Conservation (phyloP, 176 grass and related monocot genomes). For the Echinochloa phyllopogon region DNA sequence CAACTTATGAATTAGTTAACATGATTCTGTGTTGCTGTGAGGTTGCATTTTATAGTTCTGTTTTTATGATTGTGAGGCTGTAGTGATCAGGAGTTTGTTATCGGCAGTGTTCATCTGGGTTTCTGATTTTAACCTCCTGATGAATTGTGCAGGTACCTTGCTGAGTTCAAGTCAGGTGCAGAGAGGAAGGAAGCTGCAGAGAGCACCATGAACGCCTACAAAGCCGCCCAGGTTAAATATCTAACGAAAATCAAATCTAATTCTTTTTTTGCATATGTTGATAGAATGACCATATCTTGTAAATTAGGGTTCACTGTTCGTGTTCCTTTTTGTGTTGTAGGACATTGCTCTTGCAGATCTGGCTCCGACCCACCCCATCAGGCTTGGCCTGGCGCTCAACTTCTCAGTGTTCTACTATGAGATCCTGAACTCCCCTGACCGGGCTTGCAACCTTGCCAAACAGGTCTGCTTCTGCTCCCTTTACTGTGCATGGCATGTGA, state of each 20-base stretch:
- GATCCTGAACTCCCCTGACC: constrained; percentile 86
- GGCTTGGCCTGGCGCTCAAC: constrained; percentile 91
- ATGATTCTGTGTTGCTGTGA: background rate
- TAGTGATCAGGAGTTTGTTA: background rate
- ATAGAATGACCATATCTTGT: background rate
- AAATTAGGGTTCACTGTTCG: background rate
- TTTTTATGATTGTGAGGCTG: background rate
- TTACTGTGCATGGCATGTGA: background rate
- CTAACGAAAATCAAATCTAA: background rate
- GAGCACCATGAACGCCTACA: constrained; percentile 85
- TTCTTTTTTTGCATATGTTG: background rate
- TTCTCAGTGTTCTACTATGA: constrained; percentile 95
- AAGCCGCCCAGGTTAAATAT: constrained; percentile 75
- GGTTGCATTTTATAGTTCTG: background rate
- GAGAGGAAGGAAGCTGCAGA: constrained; percentile 87
- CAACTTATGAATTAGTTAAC: background rate
- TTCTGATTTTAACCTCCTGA: constrained; percentile 16
- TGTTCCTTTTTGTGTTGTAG: constrained; percentile 36
- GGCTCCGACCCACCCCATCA: constrained; percentile 84
- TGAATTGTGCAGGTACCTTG: constrained; percentile 64
- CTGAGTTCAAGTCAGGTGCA: constrained; percentile 69
- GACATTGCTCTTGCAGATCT: constrained; percentile 78
- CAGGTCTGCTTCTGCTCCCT: constrained; percentile 51
- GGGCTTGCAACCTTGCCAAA: constrained; percentile 81
- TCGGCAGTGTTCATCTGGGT: background rate